Percentiles rank a stretch among this genome's conserved stretches.
Conservation (phyloP, 1,139 yeast species). For the Scheffersomyces cryptocercus region DNA sequence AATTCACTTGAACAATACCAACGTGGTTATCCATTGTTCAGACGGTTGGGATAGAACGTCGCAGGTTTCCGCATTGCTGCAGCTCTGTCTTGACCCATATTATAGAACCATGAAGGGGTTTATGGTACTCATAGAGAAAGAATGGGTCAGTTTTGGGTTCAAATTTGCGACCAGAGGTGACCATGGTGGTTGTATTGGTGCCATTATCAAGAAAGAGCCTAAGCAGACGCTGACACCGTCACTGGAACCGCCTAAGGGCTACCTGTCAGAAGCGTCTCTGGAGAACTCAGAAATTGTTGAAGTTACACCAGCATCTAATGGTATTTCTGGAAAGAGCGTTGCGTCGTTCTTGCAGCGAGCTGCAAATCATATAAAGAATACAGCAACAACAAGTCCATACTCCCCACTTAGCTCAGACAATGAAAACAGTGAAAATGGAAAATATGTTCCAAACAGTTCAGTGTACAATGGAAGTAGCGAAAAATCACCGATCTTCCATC, state of each 20-base stretch:
- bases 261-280: background rate
- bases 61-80: slow-evolving; percentile 81
- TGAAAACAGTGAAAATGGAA: slow-evolving; percentile 11
- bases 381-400: slow-evolving; percentile 29
- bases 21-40: slow-evolving; percentile 87
- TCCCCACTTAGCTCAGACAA: slow-evolving; percentile 13
- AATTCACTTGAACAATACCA: slow-evolving; percentile 77
- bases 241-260: background rate
- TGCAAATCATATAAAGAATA: slow-evolving; percentile 43
- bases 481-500: slow-evolving; percentile 90
- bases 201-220: slow-evolving; percentile 23
- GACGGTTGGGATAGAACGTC: slow-evolving; percentile 99
- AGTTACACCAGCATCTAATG: background rate
- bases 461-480: slow-evolving; percentile 43
- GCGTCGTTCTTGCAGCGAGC: slow-evolving; percentile 42
- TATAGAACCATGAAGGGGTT: slow-evolving; percentile 88
- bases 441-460: slow-evolving; percentile 15
- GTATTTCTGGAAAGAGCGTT: slow-evolving; percentile 12
- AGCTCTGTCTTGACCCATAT: slow-evolving; percentile 87
- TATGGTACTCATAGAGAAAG: slow-evolving; percentile 82
- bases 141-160: slow-evolving; percentile 95
- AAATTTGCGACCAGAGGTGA: slow-evolving; percentile 84
- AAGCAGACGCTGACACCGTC: background rate
- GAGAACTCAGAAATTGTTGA: slow-evolving; percentile 4
- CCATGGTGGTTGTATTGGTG: slow-evolving; percentile 57